Conservation (phyloP, 208 protist genomes). For the Leishmania amazonensis region DNA sequence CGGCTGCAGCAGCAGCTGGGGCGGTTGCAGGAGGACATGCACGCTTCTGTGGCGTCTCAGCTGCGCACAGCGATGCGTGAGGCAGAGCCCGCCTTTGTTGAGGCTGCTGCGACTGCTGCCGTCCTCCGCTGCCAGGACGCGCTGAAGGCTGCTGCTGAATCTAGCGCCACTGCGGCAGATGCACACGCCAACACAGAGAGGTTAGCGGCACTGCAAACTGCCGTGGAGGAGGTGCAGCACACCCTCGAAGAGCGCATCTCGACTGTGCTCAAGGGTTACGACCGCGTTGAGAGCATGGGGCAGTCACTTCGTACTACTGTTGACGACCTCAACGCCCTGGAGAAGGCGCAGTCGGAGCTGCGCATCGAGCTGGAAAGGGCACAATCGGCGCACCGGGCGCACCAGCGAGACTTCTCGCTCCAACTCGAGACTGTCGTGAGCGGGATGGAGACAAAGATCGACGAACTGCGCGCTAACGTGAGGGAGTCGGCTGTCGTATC, state of each 20-base stretch:
- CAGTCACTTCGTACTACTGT: neutral
- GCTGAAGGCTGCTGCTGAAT: neutral
- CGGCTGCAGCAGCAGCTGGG: slow-evolving; percentile 5
- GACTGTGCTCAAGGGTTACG: neutral
- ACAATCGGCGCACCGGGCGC: neutral
- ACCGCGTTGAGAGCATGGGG: neutral
- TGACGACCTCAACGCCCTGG: slow-evolving; percentile 4
- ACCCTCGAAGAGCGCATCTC: neutral
- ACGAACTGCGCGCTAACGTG: neutral
- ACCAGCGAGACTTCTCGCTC: neutral
- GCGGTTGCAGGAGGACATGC: neutral
- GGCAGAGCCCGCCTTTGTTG: neutral
- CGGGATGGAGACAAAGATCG: neutral
- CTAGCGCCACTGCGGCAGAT: neutral
- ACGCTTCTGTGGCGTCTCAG: slow-evolving; percentile 1
- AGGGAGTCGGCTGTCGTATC: neutral
- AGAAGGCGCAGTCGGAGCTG: neutral
- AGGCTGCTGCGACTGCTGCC: neutral
- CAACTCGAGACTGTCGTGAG: slow-evolving; percentile 3
- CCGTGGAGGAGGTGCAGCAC: slow-evolving; percentile 5
- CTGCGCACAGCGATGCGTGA: neutral
- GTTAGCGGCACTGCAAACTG: neutral
- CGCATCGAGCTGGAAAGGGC: neutral
- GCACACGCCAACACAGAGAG: neutral
- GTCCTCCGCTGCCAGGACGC: slow-evolving; percentile 3